Evolutionary conservation across 768 basidiomycete genomes (phyloP).

Genomic region (Lentinus tigrinus): DNA sequence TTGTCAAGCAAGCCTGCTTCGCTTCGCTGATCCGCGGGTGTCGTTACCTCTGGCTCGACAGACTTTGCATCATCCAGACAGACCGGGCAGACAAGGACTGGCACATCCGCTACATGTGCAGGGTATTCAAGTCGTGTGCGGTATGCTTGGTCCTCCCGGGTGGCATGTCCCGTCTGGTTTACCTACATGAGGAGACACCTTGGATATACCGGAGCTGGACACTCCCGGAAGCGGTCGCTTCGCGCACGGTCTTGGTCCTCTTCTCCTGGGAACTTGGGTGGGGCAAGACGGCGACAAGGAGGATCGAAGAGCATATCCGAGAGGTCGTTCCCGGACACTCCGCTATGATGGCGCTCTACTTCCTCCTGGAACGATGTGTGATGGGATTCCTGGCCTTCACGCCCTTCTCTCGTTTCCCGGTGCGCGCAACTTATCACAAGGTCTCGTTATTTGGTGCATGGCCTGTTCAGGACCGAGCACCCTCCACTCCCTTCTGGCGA

Average conservation of each 20-base stretch:
- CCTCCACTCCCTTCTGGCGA: too few relatives aligned
- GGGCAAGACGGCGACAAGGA: constrained; percentile 1
- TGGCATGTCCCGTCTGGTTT: constrained; percentile 7
- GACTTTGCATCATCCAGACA: constrained; percentile 16
- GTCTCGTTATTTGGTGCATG: too few relatives aligned
- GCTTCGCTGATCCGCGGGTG: not conserved
- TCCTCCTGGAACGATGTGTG: too few relatives aligned
- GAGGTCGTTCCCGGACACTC: too few relatives aligned
- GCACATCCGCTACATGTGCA: constrained; percentile 14
- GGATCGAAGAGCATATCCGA: too few relatives aligned
- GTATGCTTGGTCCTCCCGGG: constrained; percentile 13
- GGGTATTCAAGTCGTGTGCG: constrained; percentile 8
- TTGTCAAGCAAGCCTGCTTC: constrained; percentile 7
- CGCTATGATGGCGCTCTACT: too few relatives aligned
- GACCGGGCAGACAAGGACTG: constrained; percentile 8
- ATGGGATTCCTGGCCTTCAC: too few relatives aligned
- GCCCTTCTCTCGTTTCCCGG: too few relatives aligned
- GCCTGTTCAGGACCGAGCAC: too few relatives aligned
- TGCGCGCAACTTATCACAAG: too few relatives aligned
- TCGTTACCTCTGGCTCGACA: constrained; percentile 13
- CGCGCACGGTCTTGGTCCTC: not conserved
- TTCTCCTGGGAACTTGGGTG: constrained; percentile 1
- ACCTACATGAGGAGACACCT: constrained; percentile 6
- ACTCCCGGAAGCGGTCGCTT: constrained; percentile 11
- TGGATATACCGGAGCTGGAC: constrained; percentile 19